Evolutionary conservation across 176 grass and related monocot genomes (phyloP), one percentile per base, ranked within the genome.

Genomic region (Poa annua): DNA sequence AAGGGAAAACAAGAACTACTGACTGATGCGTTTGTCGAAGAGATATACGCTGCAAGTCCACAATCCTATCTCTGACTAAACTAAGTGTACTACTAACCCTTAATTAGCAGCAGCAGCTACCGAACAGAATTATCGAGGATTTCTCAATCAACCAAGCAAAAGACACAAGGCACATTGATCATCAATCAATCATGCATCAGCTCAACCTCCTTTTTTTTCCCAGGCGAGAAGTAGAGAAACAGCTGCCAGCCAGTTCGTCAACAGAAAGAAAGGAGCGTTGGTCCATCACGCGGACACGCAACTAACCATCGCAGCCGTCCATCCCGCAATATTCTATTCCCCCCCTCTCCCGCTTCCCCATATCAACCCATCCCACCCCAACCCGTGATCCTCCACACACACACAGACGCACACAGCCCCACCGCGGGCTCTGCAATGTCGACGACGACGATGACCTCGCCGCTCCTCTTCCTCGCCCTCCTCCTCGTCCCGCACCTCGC

Each of bases 251-350:
- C 20, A 11, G 65, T 35, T 35, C 76, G 66, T 77, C 36, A 25
- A 12, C 25, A 24, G 29, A 29, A 29, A 29, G 29, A 29, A 29
- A 29, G 6, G n/a, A 80, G 72, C 76, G 69, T 20, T 86, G 69
- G 42, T 82, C 75, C 48, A 84, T 74, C 86, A 80, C 74, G 67
- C 75, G 81, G 66, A 79, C 66, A 88, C 87, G 81, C 76, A 75
- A 80, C 76, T 21, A 50, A 26, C 68, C 38, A 84, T 85, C 69
- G 15, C 71, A 79, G 71, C 89, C 69, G 39, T 84, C 68, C 29
- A 17, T 77, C 4, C 9, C 47, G 25, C 20, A 76, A 13, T 80
- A 81, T 72, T 81, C 42, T 81, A 81, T 72, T 85, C 63, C 34
- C 15, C 51, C 33, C 51, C 15, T 3, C 53, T 13, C 44, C 51